These are phyloP conservation scores for Boletus edulis DNA, from an alignment of 768 basidiomycete genomes.

Conservation along the genomic window DNA sequence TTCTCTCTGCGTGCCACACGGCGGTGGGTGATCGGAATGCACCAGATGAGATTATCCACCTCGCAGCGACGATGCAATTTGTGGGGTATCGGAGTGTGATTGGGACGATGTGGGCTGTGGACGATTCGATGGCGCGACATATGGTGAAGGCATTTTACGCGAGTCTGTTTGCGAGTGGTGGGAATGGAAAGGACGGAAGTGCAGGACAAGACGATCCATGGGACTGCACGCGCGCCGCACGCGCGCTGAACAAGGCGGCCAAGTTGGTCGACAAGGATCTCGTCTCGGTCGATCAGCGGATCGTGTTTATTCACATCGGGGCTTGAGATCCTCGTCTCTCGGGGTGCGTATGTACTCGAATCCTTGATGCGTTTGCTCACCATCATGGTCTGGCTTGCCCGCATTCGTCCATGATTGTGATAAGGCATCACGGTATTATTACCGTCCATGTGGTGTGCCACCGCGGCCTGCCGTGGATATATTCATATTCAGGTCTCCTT, in stretches of 20 bases:
- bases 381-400: no score
- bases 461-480: no score
- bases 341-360: no score
- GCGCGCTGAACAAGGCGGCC: conserved; percentile 18
- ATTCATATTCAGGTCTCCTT: no score
- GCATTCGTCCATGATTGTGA: no score
- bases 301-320: conserved; percentile 29
- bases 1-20: conserved; percentile 36
- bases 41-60: conserved; percentile 34
- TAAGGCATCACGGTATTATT: no score
- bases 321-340: not conserved
- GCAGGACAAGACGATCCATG: not conserved
- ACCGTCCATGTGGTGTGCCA: no score
- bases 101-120: conserved; percentile 35
- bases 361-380: no score
- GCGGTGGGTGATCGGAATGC: conserved; percentile 19
- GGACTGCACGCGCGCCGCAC: conserved; percentile 19
- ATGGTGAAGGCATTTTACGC: conserved; percentile 26
- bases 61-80: conserved; percentile 37
- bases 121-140: conserved; percentile 18
- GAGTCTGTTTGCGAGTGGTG: conserved; percentile 5
- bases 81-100: conserved; percentile 34
- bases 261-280: conserved; percentile 18
- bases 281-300: conserved; percentile 25
- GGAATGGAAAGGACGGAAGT: not conserved